Evolutionary conservation across 768 basidiomycete species (phyloP).

Genomic region (Leccinellum rugosiceps): DNA sequence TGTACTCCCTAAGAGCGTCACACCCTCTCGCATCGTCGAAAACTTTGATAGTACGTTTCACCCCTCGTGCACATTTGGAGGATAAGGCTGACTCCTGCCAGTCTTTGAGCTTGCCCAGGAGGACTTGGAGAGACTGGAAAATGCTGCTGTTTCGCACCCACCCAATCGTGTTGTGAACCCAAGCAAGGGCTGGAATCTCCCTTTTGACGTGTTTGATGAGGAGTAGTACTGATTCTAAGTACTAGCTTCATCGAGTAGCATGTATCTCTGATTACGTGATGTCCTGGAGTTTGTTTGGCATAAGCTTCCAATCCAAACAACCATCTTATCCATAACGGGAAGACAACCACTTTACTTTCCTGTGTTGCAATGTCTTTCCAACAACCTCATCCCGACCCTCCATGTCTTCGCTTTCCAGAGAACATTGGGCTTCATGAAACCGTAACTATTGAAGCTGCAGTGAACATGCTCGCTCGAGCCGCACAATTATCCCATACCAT

Average conservation of each 20-base stretch:
- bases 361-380: slow-evolving; percentile 26
- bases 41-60: slow-evolving; percentile 57
- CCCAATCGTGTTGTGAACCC: slow-evolving; percentile 59
- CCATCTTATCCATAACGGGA: slow-evolving; percentile 18
- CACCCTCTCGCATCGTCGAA: slow-evolving; percentile 61
- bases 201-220: slow-evolving; percentile 61
- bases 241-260: not conserved
- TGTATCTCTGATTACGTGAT: slow-evolving; percentile 8
- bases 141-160: slow-evolving; percentile 43
- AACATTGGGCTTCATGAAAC: slow-evolving; percentile 54
- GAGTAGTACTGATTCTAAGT: slow-evolving; percentile 14
- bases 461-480: slow-evolving; percentile 60
- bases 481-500: slow-evolving; percentile 49
- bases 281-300: slow-evolving; percentile 22
- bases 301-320: slow-evolving; percentile 30
- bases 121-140: slow-evolving; percentile 40
- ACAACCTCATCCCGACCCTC: slow-evolving; percentile 55
- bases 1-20: slow-evolving; percentile 77
- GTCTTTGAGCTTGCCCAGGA: slow-evolving; percentile 36
- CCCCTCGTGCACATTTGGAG: not conserved
- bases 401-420: slow-evolving; percentile 73
- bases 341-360: not conserved
- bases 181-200: slow-evolving; percentile 56
- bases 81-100: slow-evolving; percentile 4
- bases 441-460: slow-evolving; percentile 55